phyloP scores from a whole-genome alignment of 2,329 filamentous ascomycete species.

The Sporothrix globosa region DNA sequence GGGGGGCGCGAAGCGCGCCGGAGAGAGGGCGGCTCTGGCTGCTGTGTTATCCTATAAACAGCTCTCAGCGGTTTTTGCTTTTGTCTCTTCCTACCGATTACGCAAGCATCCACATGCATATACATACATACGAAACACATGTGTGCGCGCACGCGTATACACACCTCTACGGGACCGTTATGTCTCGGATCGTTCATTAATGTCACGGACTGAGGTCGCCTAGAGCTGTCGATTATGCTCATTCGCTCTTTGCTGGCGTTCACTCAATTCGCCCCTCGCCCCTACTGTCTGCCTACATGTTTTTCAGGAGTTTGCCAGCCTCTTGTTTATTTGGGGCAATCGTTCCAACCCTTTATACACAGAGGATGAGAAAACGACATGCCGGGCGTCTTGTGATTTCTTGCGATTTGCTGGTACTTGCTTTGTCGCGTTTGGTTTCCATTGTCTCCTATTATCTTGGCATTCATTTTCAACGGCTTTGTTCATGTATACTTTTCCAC shows the following conservation, averaged over 20 bases:
- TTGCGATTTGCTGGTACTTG: neutral
- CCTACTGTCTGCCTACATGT: neutral
- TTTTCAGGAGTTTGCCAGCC: slow-evolving; percentile 3
- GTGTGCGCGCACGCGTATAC: neutral
- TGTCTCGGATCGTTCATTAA: slow-evolving; percentile 24
- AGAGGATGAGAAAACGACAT: neutral
- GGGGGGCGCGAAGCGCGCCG: slow-evolving; percentile 46
- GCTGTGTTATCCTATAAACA: slow-evolving; percentile 57
- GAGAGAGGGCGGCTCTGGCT: slow-evolving; percentile 49
- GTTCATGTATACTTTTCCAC: neutral
- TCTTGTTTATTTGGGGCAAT: slow-evolving; percentile 5
- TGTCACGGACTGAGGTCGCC: neutral
- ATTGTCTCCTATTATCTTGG: neutral
- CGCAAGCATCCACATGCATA: slow-evolving; percentile 1
- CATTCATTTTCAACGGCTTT: slow-evolving; percentile 23
- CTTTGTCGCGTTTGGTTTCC: neutral
- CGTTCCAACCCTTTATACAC: slow-evolving; percentile 6
- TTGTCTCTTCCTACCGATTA: neutral
- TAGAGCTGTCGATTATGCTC: neutral
- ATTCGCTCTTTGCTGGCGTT: neutral
- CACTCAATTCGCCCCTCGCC: neutral
- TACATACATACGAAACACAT: slow-evolving; percentile 9
- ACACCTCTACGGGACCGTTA: slow-evolving; percentile 25
- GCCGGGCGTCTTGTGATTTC: slow-evolving; percentile 22
- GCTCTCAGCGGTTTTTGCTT: too few species aligned